Conservation (phyloP, 495 filamentous ascomycete species). For the Trichoderma erinaceum region DNA sequence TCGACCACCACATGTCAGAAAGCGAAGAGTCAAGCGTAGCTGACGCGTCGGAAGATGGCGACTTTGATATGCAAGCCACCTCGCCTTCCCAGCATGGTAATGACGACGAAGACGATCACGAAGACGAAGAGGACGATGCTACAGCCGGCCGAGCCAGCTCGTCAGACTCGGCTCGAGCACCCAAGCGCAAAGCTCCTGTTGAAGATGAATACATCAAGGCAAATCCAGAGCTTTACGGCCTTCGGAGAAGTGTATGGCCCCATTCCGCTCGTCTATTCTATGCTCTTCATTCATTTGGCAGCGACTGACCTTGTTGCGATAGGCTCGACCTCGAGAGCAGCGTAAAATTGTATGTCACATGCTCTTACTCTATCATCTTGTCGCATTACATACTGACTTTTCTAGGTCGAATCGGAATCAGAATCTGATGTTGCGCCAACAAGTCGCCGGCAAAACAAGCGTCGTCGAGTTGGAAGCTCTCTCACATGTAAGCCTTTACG, state of each 20-base stretch:
- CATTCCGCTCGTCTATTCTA: slow-evolving; percentile 5
- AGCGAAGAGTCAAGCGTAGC: slow-evolving; percentile 51
- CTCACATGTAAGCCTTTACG: slow-evolving; percentile 35
- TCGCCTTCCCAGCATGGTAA: slow-evolving; percentile 46
- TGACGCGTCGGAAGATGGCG: slow-evolving; percentile 72
- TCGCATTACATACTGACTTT: slow-evolving; percentile 23
- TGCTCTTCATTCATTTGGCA: not conserved
- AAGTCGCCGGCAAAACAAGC: slow-evolving; percentile 42
- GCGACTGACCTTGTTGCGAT: not conserved
- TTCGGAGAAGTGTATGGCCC: slow-evolving; percentile 76
- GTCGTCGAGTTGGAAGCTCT: slow-evolving; percentile 46
- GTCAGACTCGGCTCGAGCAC: slow-evolving; percentile 52
- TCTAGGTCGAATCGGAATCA: slow-evolving; percentile 69
- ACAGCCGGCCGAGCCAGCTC: slow-evolving; percentile 33
- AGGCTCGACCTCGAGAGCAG: slow-evolving; percentile 49
- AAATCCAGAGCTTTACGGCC: slow-evolving; percentile 93
- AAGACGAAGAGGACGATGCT: slow-evolving; percentile 40
- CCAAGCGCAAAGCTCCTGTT: slow-evolving; percentile 71
- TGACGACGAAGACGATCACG: slow-evolving; percentile 41
- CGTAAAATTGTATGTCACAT: slow-evolving; percentile 42
- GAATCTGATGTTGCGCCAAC: slow-evolving; percentile 55
- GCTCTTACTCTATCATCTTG: not conserved
- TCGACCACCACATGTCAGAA: slow-evolving; percentile 49
- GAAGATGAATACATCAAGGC: slow-evolving; percentile 79
- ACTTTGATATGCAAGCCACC: slow-evolving; percentile 65